Evolutionary conservation across 169 alveolate genomes (phyloP), one percentile per base, ranked within the genome.

Genomic region (Cardiosporidium cionae): DNA sequence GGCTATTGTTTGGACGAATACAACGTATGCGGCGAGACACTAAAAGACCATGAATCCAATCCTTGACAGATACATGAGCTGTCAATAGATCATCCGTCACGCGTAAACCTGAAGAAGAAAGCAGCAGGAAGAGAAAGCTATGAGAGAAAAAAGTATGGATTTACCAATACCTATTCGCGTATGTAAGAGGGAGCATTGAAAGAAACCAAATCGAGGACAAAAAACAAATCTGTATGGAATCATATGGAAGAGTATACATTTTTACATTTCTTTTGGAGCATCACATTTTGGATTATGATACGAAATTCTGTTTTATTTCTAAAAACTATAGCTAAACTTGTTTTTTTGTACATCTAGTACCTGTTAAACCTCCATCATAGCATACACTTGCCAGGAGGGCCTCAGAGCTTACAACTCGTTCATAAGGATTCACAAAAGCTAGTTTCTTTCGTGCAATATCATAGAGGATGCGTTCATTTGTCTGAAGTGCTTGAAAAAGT

Each of bases 21-120:
- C 75, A 81, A 2, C 90, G 86, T 25, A 85, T 37, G 54, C 75
- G 66, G 27, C 89, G 86, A 22, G 73, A 35, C 44, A 74, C 86
- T 32, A 85, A 62, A 28, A 74, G 44, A 25, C 76, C 88, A 65
- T 85, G 69, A 0, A 85, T 53, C 90, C 90, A 85, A 16, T 32
- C 63, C 32, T 54, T 64, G 83, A 84, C 73, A 3, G 36, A 67
- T 0, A 83, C 72, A 65, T 52, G 76, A 58, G 83, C 68, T 66
- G 65, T 35, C 54, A 85, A 67, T 37, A 85, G 74, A 67, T 84
- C 90, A 52, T 63, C 70, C 78, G 69, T 78, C 23, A 85, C 84
- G 3, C 81, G 72, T 36, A 78, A 65, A 0, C 87, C 87, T 72
- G 69, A 44, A 16, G n/a, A 44, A 44, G 27, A 16, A 44, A 16